Base-by-base conservation (phyloP, 306 rosid genomes). In the Casuarina cunninghamiana region DNA sequence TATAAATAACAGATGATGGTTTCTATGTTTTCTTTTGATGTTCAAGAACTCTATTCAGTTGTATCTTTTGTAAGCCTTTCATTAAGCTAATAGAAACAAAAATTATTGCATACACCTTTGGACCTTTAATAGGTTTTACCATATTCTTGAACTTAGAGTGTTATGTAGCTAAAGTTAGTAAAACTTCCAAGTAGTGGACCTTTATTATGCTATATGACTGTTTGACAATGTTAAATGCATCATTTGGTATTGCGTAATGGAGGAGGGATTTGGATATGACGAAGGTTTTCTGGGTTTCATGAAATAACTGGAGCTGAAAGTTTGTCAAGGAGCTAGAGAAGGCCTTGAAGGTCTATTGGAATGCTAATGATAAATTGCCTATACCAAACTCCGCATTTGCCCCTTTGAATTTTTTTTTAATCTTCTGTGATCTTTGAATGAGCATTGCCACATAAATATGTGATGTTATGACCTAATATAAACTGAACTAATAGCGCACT, bases 311-410 rank as follows among this genome's bases (percentile, higher is more conserved):
- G 90, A 95, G 93, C 81, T 95, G 99, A 97, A 93, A 87, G 84
- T 85, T 81, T 48, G 85, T 95, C 84, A 95, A 93, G 84, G 99
- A 93, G 87, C 85, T 95, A 37, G 98, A 90, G 86, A 89, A 93
- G 86, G 99, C 99, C 7, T 62, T 95, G 2, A 88, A 89, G 86
- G 93, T 93, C 50, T 95, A 79, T 50, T 84, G 97, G 97, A 77
- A 86, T 5, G 93, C 97, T 61, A 91, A 93, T 83, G 97, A 95
- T 83, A 84, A 89, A 54, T 79, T 95, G 81, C 97, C 98, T 81
- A 89, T 66, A 71, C 9, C 77, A 77, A 43, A 44, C 55, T 70
- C 73, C 19, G 37, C 68, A 26, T 72, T 60, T 53, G 37, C 50
- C 44, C 41, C 38, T 43, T 16, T 17, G 43, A 42, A 32, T 26